phyloP scores from a whole-genome alignment of 805 yeast species.

The Lachancea waltii region DNA sequence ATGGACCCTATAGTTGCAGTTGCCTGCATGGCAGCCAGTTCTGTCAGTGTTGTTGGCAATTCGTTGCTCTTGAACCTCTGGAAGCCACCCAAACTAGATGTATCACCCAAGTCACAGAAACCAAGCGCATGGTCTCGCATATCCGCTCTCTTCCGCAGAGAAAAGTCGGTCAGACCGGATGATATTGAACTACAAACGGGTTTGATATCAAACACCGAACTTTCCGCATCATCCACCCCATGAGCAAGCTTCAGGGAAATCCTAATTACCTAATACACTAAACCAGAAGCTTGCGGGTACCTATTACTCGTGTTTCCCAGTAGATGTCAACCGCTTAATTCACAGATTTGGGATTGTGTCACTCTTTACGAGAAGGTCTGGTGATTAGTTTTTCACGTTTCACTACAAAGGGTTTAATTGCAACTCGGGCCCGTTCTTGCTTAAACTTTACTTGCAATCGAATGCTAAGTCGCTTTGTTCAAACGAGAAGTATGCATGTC shows the following conservation, averaged over 20 bases:
- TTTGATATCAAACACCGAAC: constrained; percentile 3
- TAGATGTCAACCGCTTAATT: too few species aligned
- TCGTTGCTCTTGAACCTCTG: constrained; percentile 68
- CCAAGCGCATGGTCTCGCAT: neutral
- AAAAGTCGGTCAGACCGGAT: constrained; percentile 4
- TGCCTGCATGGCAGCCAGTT: constrained; percentile 87
- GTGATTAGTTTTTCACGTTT: neutral
- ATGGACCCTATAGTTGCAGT: constrained; percentile 88
- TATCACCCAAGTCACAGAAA: neutral
- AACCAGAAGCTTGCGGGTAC: too few species aligned
- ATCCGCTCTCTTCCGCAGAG: neutral
- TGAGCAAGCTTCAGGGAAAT: too few species aligned
- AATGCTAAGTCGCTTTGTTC: neutral
- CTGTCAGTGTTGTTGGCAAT: constrained; percentile 79
- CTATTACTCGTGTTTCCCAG: too few species aligned
- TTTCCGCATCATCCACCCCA: too few species aligned
- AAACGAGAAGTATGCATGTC: constrained; percentile 64
- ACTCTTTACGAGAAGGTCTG: neutral
- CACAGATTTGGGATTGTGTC: neutral
- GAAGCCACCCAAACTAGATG: constrained; percentile 33
- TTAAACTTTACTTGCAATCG: neutral
- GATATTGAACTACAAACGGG: constrained; percentile 20
- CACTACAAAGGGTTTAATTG: too few species aligned
- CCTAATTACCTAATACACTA: too few species aligned
- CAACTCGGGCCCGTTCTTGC: neutral